phyloP scores from a whole-genome alignment of 192 early-diverging fungal species.

The Coemansia sp. region DNA sequence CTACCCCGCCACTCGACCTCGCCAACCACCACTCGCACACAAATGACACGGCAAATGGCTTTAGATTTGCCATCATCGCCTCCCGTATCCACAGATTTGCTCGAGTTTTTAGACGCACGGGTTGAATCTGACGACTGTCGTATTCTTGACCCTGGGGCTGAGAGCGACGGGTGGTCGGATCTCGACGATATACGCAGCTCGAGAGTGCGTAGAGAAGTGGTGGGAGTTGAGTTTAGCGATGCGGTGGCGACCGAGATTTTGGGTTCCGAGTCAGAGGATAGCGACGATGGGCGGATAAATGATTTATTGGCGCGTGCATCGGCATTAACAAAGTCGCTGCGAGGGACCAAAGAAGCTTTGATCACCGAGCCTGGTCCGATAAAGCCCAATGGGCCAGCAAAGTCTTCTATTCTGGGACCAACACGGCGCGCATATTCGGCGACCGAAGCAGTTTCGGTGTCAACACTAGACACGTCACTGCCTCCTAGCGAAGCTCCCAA shows the following conservation, averaged over 20 bases:
- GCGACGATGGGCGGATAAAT: slow-evolving; percentile 1
- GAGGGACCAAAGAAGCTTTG: background rate
- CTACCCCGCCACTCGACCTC: background rate
- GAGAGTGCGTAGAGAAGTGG: background rate
- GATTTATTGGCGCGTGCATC: background rate
- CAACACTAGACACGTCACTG: background rate
- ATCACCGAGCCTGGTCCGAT: no score
- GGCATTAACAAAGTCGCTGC: background rate
- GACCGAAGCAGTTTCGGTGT: background rate
- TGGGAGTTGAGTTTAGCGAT: slow-evolving; percentile 10
- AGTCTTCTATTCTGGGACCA: no score
- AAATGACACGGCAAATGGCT: slow-evolving; percentile 12
- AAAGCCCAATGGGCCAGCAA: no score
- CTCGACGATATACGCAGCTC: background rate
- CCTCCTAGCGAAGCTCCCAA: background rate
- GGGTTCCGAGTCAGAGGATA: slow-evolving; percentile 8
- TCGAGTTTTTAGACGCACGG: no score
- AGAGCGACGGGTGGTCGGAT: background rate
- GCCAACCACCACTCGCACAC: background rate
- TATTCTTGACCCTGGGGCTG: background rate
- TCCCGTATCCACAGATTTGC: background rate
- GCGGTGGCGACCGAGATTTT: slow-evolving; percentile 27
- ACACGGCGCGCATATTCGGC: background rate
- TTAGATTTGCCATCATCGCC: slow-evolving; percentile 47
- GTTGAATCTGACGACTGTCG: no score